Conservation (phyloP, 768 basidiomycete species). For the Harrya chromipes region DNA sequence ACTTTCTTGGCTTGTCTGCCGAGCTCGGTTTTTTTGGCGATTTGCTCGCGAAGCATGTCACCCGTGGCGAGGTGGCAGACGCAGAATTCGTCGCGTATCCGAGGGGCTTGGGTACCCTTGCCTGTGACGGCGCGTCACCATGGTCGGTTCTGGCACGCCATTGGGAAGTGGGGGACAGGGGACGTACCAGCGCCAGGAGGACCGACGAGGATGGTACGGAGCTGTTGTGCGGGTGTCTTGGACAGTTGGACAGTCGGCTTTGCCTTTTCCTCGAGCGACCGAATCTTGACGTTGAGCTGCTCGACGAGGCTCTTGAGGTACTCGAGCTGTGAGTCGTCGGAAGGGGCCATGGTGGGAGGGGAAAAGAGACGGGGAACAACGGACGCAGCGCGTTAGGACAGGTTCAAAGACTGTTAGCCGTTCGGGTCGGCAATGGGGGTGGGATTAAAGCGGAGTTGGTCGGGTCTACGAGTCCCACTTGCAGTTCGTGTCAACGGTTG, state of each 20-base stretch:
- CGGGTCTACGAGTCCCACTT: too few species aligned
- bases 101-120: slow-evolving; percentile 97
- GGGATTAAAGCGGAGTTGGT: slow-evolving; percentile 24
- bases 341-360: slow-evolving; percentile 48
- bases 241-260: slow-evolving; percentile 43
- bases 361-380: not conserved
- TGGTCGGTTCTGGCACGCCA: not conserved
- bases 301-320: slow-evolving; percentile 91
- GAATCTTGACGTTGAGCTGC: slow-evolving; percentile 91
- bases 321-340: slow-evolving; percentile 68
- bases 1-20: slow-evolving; percentile 95
- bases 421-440: slow-evolving; percentile 6
- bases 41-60: slow-evolving; percentile 97
- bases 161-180: not conserved
- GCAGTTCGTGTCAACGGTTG: too few species aligned
- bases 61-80: slow-evolving; percentile 98
- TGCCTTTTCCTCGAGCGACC: slow-evolving; percentile 65
- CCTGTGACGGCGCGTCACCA: slow-evolving; percentile 45
- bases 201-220: slow-evolving; percentile 89
- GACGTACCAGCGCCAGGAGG: slow-evolving; percentile 92
- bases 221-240: slow-evolving; percentile 71
- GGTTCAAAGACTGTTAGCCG: not conserved
- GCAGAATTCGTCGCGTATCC: slow-evolving; percentile 88
- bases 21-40: slow-evolving; percentile 78
- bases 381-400: too few species aligned